These are phyloP conservation scores for Diaporthe capsici DNA, from an alignment of 2,329 filamentous ascomycete genomes.

Conservation along the genomic window DNA sequence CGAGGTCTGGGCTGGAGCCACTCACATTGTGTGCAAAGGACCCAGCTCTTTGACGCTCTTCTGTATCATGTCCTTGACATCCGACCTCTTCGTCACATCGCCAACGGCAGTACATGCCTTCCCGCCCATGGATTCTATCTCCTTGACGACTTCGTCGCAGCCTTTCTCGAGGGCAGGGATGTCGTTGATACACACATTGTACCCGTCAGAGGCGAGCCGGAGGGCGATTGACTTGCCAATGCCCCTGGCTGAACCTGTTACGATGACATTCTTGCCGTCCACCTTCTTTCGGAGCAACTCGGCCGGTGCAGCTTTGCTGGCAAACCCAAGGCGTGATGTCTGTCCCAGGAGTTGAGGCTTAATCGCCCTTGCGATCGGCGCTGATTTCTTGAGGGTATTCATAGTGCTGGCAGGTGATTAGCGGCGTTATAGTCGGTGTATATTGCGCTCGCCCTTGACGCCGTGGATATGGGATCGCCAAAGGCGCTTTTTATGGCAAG, in stretches of 20 bases:
- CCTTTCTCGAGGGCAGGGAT: slow-evolving; percentile 65
- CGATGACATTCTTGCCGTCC: slow-evolving; percentile 41
- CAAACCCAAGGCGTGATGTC: not conserved
- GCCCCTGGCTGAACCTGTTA: slow-evolving; percentile 49
- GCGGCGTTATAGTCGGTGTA: not conserved
- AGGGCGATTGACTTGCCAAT: slow-evolving; percentile 75
- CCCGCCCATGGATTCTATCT: slow-evolving; percentile 66
- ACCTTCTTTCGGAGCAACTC: slow-evolving; percentile 20
- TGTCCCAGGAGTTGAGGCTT: not conserved
- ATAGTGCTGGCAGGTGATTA: not conserved
- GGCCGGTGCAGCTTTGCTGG: slow-evolving; percentile 19
- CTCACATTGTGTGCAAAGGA: slow-evolving; percentile 54
- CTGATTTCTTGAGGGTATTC: not conserved
- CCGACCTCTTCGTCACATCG: slow-evolving; percentile 70
- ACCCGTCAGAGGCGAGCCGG: slow-evolving; percentile 75
- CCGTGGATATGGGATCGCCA: not conserved
- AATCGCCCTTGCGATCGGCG: not conserved
- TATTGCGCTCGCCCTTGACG: not conserved
- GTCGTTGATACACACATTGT: slow-evolving; percentile 77
- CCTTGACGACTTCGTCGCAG: slow-evolving; percentile 65
- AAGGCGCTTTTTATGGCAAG: not conserved
- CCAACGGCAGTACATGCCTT: slow-evolving; percentile 69
- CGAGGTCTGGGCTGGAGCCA: not conserved
- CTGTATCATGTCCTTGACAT: slow-evolving; percentile 67
- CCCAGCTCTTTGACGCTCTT: slow-evolving; percentile 67